Percentiles rank a stretch among this genome's conserved stretches.
Conservation (phyloP, 2,329 filamentous ascomycete species). For the Aureobasidium sp. region DNA sequence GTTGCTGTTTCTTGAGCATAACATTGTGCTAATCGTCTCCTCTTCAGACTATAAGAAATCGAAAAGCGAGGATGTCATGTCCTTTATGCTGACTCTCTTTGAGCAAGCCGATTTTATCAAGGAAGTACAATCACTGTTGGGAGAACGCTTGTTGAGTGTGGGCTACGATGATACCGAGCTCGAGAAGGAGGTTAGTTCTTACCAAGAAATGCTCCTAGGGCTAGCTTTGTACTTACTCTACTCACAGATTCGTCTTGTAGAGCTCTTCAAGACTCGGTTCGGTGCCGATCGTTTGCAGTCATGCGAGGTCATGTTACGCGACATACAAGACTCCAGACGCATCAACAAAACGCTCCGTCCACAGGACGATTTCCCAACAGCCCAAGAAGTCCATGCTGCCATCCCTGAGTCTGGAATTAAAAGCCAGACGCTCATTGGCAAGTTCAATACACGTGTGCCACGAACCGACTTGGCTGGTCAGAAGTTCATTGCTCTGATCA, state of each 20-base stretch:
- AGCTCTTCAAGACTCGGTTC: constrained; percentile 79
- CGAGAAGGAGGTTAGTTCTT: constrained; percentile 51
- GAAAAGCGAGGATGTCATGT: constrained; percentile 83
- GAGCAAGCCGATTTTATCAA: constrained; percentile 93
- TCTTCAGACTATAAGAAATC: constrained; percentile 66
- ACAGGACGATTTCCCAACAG: constrained; percentile 22
- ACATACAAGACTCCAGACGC: constrained; percentile 70
- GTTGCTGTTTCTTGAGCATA: neutral
- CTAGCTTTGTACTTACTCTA: neutral
- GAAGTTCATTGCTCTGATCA: constrained; percentile 7
- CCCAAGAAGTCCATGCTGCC: constrained; percentile 25
- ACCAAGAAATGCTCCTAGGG: neutral
- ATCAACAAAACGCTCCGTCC: constrained; percentile 42
- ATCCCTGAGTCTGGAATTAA: constrained; percentile 30
- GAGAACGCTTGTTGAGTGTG: constrained; percentile 60
- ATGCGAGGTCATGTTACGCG: constrained; percentile 95
- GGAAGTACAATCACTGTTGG: constrained; percentile 83
- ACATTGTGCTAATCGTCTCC: neutral
- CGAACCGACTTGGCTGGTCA: neutral
- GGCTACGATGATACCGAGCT: constrained; percentile 54
- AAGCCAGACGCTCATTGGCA: constrained; percentile 20
- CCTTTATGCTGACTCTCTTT: constrained; percentile 78
- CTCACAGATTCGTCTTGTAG: constrained; percentile 58
- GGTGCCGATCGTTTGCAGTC: constrained; percentile 79
- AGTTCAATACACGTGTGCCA: constrained; percentile 4